Percentiles rank a stretch among this genome's conserved stretches.
Evolutionary conservation across 2,329 filamentous ascomycete species (phyloP).

Genomic region (Talaromyces sp.): DNA sequence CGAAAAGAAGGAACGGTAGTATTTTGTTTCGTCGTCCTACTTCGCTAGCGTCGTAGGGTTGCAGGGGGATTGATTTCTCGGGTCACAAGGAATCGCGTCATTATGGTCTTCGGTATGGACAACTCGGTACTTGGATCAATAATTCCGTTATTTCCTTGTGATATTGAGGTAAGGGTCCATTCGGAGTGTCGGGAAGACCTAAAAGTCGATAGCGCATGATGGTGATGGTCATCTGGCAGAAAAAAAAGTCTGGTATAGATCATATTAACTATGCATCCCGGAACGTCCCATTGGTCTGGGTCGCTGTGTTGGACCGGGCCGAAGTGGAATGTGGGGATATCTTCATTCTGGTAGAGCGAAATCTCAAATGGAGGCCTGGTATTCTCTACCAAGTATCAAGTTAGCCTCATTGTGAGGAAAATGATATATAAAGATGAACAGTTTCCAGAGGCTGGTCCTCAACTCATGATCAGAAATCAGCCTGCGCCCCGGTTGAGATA

Average conservation of each 20-base stretch:
- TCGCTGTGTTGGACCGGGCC: background rate
- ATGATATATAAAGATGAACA: background rate
- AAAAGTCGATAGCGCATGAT: background rate
- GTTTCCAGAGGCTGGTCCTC: background rate
- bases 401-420: background rate
- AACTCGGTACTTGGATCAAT: background rate
- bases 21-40: background rate
- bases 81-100: background rate
- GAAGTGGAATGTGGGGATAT: constrained; percentile 4
- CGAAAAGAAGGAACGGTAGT: background rate
- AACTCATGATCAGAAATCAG: background rate
- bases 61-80: background rate
- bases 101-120: background rate
- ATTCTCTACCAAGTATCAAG: background rate
- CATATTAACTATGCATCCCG: background rate
- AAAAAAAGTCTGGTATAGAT: background rate
- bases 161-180: background rate
- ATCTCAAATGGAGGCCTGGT: background rate
- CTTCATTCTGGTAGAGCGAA: background rate
- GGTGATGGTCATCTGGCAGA: background rate
- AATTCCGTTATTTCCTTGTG: background rate
- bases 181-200: background rate
- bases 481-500: background rate
- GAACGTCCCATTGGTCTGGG: background rate
- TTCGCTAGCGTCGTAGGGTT: background rate